Evolutionary conservation across 495 filamentous ascomycete genomes (phyloP), one percentile per base, ranked within the genome.

Genomic region (Penicillium odoratum): DNA sequence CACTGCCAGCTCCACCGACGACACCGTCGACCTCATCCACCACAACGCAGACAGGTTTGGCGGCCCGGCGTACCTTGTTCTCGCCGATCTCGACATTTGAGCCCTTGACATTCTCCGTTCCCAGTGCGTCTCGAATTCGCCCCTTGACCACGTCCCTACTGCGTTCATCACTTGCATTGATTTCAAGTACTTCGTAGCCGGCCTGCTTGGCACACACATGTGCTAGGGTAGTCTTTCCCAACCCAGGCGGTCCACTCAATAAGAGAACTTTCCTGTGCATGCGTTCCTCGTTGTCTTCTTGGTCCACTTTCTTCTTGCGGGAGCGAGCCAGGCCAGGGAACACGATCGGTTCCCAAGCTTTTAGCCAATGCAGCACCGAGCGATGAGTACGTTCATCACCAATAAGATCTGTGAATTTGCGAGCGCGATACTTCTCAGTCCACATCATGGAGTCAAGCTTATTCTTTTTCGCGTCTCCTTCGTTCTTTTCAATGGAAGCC

Each of bases 21-120:
- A 94, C 93, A 45, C 94, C 94, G 67, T 98, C 94, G 5, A 97
- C 93, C 72, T 98, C 94, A 66, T 98, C 94, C 1, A 98, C 89
- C 9, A 98, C 84, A 6, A 98, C 86, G 64, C 94, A 98, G 2
- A 97, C 87, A 10, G 94, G 94, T 55, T 85, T 88, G 11, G 87
- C 91, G n/a, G 87, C 81, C 62, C 89, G 90, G 48, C 85, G 81
- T 6, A 86, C 79, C 59, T 89, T 87, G 55, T 82, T 81, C 7
- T 78, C 73, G 8, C 78, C 77, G 36, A 84, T 84, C 59, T 81
- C 86, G 40, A 87, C 80, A 51, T 87, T 85, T 40, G 92, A 85
- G 18, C 86, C 89, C 69, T 90, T 93, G 61, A 98, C 92, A 55
- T 90, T 94, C 70, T 97, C 93, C 1, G 93, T 98, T 0, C 88